These are phyloP conservation scores for Wickerhamomyces mucosus DNA, from an alignment of 805 yeast species.

Conservation along the genomic window DNA sequence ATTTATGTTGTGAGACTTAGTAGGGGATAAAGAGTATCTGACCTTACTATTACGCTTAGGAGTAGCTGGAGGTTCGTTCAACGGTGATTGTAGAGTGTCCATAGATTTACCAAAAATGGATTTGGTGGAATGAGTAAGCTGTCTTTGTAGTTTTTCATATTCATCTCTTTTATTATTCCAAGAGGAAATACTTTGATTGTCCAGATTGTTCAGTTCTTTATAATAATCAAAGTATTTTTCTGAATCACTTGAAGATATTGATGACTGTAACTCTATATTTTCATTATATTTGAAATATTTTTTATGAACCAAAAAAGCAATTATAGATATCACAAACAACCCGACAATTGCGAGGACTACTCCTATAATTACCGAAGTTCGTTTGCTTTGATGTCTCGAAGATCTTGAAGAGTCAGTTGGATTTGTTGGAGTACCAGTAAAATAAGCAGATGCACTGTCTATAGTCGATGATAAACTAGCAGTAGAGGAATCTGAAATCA, in stretches of 20 bases:
- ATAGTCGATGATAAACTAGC: conserved; percentile 2
- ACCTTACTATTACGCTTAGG: no score
- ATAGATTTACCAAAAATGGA: neutral
- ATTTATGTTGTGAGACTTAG: neutral
- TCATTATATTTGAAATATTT: conserved; percentile 2
- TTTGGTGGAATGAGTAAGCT: conserved; percentile 2
- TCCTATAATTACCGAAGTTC: conserved; percentile 8
- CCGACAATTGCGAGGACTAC: conserved; percentile 17
- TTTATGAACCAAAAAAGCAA: conserved; percentile 8
- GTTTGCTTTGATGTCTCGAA: neutral
- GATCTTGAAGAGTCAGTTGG: conserved; percentile 1
- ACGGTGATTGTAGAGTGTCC: neutral
- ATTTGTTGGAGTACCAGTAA: neutral
- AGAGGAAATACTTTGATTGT: conserved; percentile 16
- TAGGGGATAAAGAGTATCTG: neutral
- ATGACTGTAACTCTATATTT: neutral
- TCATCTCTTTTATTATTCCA: conserved; percentile 19
- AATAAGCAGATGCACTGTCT: neutral
- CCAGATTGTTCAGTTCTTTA: conserved; percentile 14
- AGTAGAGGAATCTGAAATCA: no score
- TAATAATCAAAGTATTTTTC: conserved; percentile 10
- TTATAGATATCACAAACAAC: conserved; percentile 10
- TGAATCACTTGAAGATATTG: conserved; percentile 4
- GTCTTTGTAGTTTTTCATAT: conserved; percentile 7
- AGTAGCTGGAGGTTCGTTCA: no score